Evolutionary conservation across 2,329 filamentous ascomycete genomes (phyloP), one percentile per base, ranked within the genome.

Genomic region (Epicoccum nigrum): DNA sequence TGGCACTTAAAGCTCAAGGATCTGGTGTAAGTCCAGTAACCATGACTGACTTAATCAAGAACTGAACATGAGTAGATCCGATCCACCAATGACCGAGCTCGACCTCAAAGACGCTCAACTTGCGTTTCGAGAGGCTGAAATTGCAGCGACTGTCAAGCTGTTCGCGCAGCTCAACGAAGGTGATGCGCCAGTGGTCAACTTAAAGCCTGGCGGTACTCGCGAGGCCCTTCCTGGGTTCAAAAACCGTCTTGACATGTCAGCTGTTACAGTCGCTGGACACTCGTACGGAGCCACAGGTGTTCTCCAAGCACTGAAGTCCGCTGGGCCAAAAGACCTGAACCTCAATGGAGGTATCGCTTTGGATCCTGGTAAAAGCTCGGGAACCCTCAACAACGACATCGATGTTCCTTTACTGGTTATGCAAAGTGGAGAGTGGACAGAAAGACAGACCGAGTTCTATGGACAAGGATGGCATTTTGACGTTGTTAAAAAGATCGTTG

Each of bases 211-310:
- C 77, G 56, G 63, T 55, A 28, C 83, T 81, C 65, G 82, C 78
- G 35, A 62, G 60, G 17, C 71, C 72, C 55, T 76, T 1, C 60
- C 73, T 3, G 70, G 72, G 13, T 88, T 85, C 78, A 67, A 74
- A 28, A 71, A 73, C 47, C 77, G 83, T 8, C 77, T 89, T 6
- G 79, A 86, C 64, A 74, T 80, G 37, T 71, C 78, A 23, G 76
- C 80, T 28, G 77, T 86, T 58, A 77, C 83, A 37, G 76, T 88
- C 7, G 81, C 76, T 3, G 86, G 86, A 0, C 86, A 88, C 65
- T 86, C 83, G 0, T 87, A 85, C 70, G 86, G 86, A 40, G 86
- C 85, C 2, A 88, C 86, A 0, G 79, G 83, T 2, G 85, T 83
- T 0, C 74, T 88, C 16, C 83, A 85, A 51, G 80, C 82, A 3